Base-by-base conservation (phyloP, 192 early-diverging fungal genomes). In the Gaertneriomyces semiglobifer region DNA sequence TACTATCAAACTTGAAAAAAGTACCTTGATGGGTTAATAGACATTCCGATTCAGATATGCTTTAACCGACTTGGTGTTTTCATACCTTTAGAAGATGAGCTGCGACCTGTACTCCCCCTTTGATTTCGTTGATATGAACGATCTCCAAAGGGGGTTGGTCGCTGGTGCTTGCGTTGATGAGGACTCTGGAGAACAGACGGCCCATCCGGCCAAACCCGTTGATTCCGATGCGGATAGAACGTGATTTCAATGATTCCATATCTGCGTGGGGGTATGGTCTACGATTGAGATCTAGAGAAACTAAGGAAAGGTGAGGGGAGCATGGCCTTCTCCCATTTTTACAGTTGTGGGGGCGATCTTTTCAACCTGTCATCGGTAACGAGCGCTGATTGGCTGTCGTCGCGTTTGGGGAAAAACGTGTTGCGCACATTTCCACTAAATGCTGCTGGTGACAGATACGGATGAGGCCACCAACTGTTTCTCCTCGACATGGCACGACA, bases 151-250 rank as follows among this genome's bases (percentile, higher is more conserved):
- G n/a, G 4, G 16, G 16, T 9, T 64, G 45, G 14, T 40, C 18
- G 19, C 40, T 44, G 0, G n/a, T 16, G 33, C 8, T 9, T 4
- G 64, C 64, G 43, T 66, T 58, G 38, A 66, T 9, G 18, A 66
- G 11, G 39, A 38, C 64, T 5, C 54, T 9, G 51, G 12, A 25
- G 39, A 66, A 58, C 39, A 66, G 43, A 4, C 64, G 52, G 8
- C 64, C 64, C 64, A 66, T 66, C 11, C 64, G 64, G 44, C 64
- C 64, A 38, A 66, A 66, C 14, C 64, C 64, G 43, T 66, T 66
- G 52, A 66, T 66, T 12, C 64, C 64, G 9, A 66, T 43, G 12
- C 64, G 64, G 39, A 66, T 5, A 9, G 62, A 20, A 3, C 55
- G 55, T 11, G 55, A 3, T 50, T 18, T 18, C 12, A 18, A 50